Evolutionary conservation across 2,329 filamentous ascomycete species (phyloP), one percentile per base, ranked within the genome.

Genomic region (Ciborinia camelliae): DNA sequence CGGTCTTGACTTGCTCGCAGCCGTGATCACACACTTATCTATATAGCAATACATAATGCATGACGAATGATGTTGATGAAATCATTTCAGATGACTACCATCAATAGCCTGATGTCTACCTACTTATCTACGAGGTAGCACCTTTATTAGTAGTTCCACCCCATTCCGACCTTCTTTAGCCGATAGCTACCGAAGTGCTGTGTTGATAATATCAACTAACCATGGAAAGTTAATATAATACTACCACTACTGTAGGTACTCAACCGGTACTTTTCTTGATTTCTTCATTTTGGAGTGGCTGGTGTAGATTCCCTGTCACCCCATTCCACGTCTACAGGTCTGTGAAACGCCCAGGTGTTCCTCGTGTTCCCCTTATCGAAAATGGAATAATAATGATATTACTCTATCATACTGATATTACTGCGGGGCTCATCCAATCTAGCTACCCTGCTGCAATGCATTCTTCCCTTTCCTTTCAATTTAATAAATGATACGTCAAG

Each of bases 381-480:
- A 59, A n/a, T 15, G 23, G 37, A 59, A n/a, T 15, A 12, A 15
- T 7, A 15, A 26, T 48, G 45, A 23, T 47, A 14, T 14, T 28
- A 47, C n/a, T n/a, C n/a, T n/a, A n/a, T n/a, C n/a, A n/a, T 51
- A 30, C 26, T 32, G 51, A 32, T 37, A 32, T n/a, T n/a, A 37
- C 41, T 59, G 55, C 55, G 55, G 55, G 55, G 55, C 30, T 59
- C 20, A 48, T 59, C 55, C 55, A 47, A 59, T 32, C 20, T 52
- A 20, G 41, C 41, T 47, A n/a, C 14, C 55, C 41, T 47, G 55
- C 41, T 23, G n/a, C 20, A 35, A 30, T 45, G 54, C 41, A 47
- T 37, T 55, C 9, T 30, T 39, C 43, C 39, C n/a, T 32, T 26
- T 47, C 41, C 55, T 35, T 47, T 35, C 41, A 59, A 26, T 26